Evolutionary conservation across 306 rosid species (phyloP).

Genomic region (Castanospermum australe): DNA sequence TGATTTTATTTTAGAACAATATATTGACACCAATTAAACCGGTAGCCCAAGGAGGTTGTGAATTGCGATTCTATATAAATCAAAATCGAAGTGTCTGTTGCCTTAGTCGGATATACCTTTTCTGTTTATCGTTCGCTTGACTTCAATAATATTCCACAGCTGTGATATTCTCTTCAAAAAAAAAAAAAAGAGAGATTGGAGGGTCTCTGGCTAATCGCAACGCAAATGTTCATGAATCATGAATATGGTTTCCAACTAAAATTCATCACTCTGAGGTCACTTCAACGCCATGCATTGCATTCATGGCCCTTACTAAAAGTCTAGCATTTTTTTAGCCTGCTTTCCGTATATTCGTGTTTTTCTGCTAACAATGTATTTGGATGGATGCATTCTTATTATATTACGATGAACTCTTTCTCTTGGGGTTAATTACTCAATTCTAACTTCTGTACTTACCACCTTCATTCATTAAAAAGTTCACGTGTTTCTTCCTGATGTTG

Average conservation of each 20-base stretch:
- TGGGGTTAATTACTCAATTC: neutral
- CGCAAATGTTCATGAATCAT: neutral
- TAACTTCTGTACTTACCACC: neutral
- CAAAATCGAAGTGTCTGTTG: neutral
- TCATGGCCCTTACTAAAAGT: neutral
- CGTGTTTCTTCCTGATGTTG: slow-evolving; percentile 25
- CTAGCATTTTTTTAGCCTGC: neutral
- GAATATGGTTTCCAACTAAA: neutral
- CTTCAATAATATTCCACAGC: slow-evolving; percentile 26
- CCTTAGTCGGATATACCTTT: neutral
- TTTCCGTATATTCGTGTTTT: neutral
- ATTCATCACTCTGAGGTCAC: neutral
- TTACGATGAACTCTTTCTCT: neutral
- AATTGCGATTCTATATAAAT: neutral
- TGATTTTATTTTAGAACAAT: no score
- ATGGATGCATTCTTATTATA: neutral
- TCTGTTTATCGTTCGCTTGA: neutral
- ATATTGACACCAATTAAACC: no score
- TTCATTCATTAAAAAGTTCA: slow-evolving; percentile 9
- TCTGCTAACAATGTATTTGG: slow-evolving; percentile 20
- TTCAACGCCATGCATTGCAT: neutral
- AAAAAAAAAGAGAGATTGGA: neutral
- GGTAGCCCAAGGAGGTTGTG: neutral
- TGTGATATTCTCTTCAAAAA: slow-evolving; percentile 24
- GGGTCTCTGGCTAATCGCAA: neutral